Base-by-base conservation (phyloP, 1,284 basidiomycete species). In the Malassezia caprae region DNA sequence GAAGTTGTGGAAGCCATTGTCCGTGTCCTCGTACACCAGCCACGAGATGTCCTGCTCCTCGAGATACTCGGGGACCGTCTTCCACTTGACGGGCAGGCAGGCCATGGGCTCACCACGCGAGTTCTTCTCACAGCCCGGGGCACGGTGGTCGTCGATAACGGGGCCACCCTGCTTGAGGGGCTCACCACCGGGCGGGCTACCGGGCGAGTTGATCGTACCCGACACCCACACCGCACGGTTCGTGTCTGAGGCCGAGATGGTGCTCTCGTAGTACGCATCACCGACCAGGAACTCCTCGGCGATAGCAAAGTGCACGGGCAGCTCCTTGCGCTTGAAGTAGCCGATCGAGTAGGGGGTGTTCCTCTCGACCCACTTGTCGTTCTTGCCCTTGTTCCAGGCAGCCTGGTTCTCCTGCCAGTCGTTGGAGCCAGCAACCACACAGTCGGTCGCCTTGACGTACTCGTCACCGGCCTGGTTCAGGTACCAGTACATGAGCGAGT, bases 221-320 rank as follows among this genome's bases (percentile, higher is more conserved):
- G 59, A 61, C 12, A 60, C 55, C 53, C 61, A 61, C 32, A 59
- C 51, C 35, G 57, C 57, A 50, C 66, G 51, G 53, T 68, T 68
- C n/a, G 64, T 59, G 51, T 58, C 43, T 19, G 64, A 60, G 10
- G 56, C 55, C 27, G 61, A 52, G 40, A 63, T 59, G 30, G 60
- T 59, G 40, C 51, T 56, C 58, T 69, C 63, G 27, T 64, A 52
- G 59, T 69, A 69, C 49, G 61, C 55, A 48, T 69, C 67, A 13
- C 48, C 61, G 26, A 68, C 49, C 1, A 59, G 59, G 53, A 60
- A 69, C 4, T 48, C 56, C 17, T 69, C 67, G 8, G 67, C 67
- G 2, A 68, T 27, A 34, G 64, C 66, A 53, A 65, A 69, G 51
- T 68, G 67, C 23, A 65, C 56, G 2, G 67, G 67, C 19, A 68